Percentiles rank a stretch among this genome's conserved stretches.
phyloP scores from a whole-genome alignment of 2,329 filamentous ascomycete genomes.

The Fusarium mundagurra region DNA sequence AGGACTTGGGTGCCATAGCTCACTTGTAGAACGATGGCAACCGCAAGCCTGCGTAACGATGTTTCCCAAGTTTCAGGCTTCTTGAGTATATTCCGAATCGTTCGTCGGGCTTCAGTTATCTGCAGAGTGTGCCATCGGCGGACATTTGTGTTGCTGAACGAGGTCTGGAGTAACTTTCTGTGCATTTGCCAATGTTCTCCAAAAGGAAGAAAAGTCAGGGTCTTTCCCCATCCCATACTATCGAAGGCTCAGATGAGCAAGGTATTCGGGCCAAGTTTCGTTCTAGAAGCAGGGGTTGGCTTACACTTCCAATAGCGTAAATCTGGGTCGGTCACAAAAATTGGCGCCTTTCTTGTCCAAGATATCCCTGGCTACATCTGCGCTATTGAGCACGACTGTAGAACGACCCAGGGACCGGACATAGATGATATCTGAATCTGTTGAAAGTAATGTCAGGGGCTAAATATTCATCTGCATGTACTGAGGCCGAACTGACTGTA shows the following conservation, averaged over 20 bases:
- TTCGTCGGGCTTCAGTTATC: slow-evolving; percentile 35
- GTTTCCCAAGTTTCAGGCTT: slow-evolving; percentile 39
- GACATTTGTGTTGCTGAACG: slow-evolving; percentile 52
- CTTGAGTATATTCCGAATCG: slow-evolving; percentile 33
- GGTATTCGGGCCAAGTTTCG: background rate
- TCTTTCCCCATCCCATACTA: slow-evolving; percentile 58
- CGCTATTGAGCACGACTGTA: slow-evolving; percentile 44
- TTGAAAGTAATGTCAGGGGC: background rate
- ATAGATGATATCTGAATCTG: slow-evolving; percentile 47
- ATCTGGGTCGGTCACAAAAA: slow-evolving; percentile 56
- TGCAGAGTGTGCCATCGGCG: slow-evolving; percentile 42
- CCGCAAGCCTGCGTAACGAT: slow-evolving; percentile 44
- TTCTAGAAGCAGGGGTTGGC: background rate
- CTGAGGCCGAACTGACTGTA: slow-evolving; percentile 34
- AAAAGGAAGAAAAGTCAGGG: slow-evolving; percentile 57
- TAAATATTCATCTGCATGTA: background rate
- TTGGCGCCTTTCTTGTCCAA: slow-evolving; percentile 56
- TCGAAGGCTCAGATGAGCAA: background rate
- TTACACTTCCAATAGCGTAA: slow-evolving; percentile 51
- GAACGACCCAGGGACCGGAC: slow-evolving; percentile 45
- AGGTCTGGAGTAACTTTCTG: slow-evolving; percentile 54
- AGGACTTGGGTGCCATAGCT: slow-evolving; percentile 46
- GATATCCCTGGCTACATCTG: slow-evolving; percentile 51
- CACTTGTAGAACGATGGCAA: slow-evolving; percentile 47
- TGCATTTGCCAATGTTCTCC: slow-evolving; percentile 54